Evolutionary conservation across 345 rosid species (phyloP), one percentile per base, ranked within the genome.

Genomic region (Populus tremula): DNA sequence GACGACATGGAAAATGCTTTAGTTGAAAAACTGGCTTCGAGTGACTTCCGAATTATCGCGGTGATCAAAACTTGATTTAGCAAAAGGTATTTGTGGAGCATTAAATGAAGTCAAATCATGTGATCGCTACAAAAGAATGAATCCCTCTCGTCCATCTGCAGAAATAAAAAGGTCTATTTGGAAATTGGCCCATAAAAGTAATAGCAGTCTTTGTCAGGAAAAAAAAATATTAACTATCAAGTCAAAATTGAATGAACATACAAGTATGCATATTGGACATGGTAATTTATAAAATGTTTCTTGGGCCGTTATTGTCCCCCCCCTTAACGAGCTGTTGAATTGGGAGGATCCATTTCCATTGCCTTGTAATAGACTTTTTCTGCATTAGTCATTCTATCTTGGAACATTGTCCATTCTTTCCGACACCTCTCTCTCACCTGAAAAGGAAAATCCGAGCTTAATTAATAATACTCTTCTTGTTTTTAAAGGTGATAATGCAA

Each of bases 371-470:
- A 91, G 39, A 89, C 84, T 76, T 79, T 90, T 85, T 95, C 93
- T 31, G 99, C 97, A 27, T 67, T 36, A 1, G 77, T 68, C 74
- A 93, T 27, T 65, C 99, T 86, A 41, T 90, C 88, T 66, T 88
- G 94, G 67, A 95, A 93, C 88, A 90, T 90, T 4, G 75, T 71
- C 99, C 99, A 95, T 82, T 95, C 99, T 69, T 76, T 89, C 74
- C 85, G 86, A 81, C 99, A 95, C 80, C 99, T 89, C 78, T 89
- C 91, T 80, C 94, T 89, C 77, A 93, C 98, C 97, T 94, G 85
- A 16, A 50, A 78, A 36, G 49, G 5, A 23, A 49, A 72, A 56
- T 8, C 27, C 43, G 25, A 73, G 31, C 43, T 77, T 78, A 47
- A 14, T 47, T 47, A 47, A 3, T 8, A 75, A 5, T 38, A 49